Evolutionary conservation across 83 land plant genomes (phyloP), one percentile per base, ranked within the genome.

Genomic region (Larix sibirica): DNA sequence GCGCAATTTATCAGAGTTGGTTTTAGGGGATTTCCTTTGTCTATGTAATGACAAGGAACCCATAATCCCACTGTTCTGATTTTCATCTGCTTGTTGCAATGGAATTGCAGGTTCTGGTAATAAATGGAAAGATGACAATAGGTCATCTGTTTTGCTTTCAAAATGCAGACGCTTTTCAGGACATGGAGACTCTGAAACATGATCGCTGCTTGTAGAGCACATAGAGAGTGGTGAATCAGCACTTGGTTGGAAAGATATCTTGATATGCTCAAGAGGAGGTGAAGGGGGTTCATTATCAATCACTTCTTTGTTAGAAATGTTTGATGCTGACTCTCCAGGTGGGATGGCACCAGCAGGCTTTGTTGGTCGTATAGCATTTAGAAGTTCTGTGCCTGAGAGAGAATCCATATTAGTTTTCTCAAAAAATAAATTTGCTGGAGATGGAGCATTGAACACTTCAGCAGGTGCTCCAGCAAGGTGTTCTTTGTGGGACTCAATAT

Each of bases 41-140:
- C 77, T 21, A 44, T 73, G 77, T n/a, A 24, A 73, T 44, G 77
- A 73, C 56, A 73, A 73, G 77, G 77, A 73, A 73, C 77, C 77
- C 77, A 73, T 73, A 20, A 73, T 73, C 77, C 56, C 26, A 73
- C 44, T 44, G 28, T 12, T 73, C 47, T 20, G 56, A 73, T 73
- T n/a, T 24, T 9, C 56, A 73, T 44, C 77, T 73, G 38, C 58
- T 12, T 79, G 82, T n/a, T 77, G 79, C 81, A 67, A 38, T 16
- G 80, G 83, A 85, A 74, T 18, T 44, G 70, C 70, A 56, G 74
- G 77, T 64, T 82, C 88, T 2, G 88, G 93, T 40, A 90, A 89
- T 83, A 90, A 79, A 86, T 89, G 93, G 81, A 93, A 90, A 23
- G 91, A 87, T 58, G 92, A 90, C 62, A 85, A 87, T 24, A 82